A percentile compares a stretch with the other conserved stretches of the same genome.
phyloP scores from a whole-genome alignment of 78 protist genomes.

The Cavenderia fasciculata region DNA sequence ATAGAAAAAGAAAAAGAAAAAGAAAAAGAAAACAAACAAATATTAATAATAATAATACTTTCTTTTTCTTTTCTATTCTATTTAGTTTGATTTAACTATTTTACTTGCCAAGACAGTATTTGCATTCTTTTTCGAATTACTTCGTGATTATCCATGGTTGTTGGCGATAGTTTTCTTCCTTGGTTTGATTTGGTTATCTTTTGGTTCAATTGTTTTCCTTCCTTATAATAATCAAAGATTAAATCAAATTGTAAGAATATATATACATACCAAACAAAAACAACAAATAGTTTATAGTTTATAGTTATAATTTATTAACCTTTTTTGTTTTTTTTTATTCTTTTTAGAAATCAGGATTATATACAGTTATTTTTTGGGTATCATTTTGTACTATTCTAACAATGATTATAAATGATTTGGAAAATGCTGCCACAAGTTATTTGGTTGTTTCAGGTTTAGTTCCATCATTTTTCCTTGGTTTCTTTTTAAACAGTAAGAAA shows the following conservation, averaged over 20 bases:
- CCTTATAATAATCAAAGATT: conserved; percentile 61
- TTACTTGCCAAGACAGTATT: conserved; percentile 39
- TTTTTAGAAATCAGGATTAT: conserved; percentile 45
- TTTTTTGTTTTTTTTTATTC: neutral
- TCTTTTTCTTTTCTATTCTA: neutral
- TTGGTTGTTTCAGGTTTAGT: conserved; percentile 16
- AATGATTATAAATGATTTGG: neutral
- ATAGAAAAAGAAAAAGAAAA: no score
- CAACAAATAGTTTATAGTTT: neutral
- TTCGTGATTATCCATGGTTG: conserved; percentile 29
- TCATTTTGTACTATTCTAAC: conserved; percentile 30
- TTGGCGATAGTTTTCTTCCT: conserved; percentile 15
- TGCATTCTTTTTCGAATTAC: conserved; percentile 27
- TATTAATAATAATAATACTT: neutral
- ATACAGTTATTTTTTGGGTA: conserved; percentile 38
- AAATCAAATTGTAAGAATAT: conserved; percentile 46
- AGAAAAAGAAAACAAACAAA: no score
- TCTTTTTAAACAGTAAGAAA: neutral
- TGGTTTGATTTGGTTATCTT: conserved; percentile 12
- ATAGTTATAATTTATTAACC: neutral
- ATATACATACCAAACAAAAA: no score
- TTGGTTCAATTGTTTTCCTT: conserved; percentile 42
- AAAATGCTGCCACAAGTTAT: conserved; percentile 18
- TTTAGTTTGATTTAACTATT: conserved; percentile 46
- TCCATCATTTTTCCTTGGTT: conserved; percentile 39